phyloP scores from a whole-genome alignment of 2,329 filamentous ascomycete species.

The Alternaria gansuensis region DNA sequence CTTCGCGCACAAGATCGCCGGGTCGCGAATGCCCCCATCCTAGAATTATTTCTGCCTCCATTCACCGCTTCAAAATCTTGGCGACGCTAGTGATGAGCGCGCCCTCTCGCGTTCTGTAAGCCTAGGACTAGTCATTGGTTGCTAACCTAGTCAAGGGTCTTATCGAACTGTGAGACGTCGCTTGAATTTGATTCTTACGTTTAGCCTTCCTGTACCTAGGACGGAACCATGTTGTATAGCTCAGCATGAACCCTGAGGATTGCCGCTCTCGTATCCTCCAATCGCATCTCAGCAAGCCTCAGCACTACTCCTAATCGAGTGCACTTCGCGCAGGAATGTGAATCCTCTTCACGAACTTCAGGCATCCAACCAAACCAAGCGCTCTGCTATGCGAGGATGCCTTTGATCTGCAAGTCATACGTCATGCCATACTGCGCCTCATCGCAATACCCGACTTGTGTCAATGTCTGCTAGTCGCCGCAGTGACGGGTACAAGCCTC shows the following conservation, averaged over 20 bases:
- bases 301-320: not conserved
- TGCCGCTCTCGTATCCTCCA: slow-evolving; percentile 1
- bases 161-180: not conserved
- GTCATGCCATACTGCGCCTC: not conserved
- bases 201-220: not conserved
- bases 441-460: not conserved
- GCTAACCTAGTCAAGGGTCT: not conserved
- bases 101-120: not conserved
- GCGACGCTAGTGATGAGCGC: slow-evolving; percentile 8
- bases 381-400: not conserved
- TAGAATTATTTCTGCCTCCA: slow-evolving; percentile 27
- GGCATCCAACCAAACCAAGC: not conserved
- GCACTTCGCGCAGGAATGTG: not conserved
- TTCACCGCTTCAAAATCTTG: slow-evolving; percentile 26
- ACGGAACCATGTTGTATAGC: not conserved
- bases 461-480: slow-evolving; percentile 3
- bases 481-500: not conserved
- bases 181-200: not conserved
- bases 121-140: too few relatives aligned
- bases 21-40: slow-evolving; percentile 13
- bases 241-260: not conserved
- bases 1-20: slow-evolving; percentile 5
- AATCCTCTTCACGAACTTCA: not conserved
- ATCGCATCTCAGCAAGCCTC: slow-evolving; percentile 10
- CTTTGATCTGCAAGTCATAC: not conserved